A percentile compares a stretch with the other conserved stretches of the same genome.
Conservation (phyloP, 78 protist species). For the Emiliania huxleyi region DNA sequence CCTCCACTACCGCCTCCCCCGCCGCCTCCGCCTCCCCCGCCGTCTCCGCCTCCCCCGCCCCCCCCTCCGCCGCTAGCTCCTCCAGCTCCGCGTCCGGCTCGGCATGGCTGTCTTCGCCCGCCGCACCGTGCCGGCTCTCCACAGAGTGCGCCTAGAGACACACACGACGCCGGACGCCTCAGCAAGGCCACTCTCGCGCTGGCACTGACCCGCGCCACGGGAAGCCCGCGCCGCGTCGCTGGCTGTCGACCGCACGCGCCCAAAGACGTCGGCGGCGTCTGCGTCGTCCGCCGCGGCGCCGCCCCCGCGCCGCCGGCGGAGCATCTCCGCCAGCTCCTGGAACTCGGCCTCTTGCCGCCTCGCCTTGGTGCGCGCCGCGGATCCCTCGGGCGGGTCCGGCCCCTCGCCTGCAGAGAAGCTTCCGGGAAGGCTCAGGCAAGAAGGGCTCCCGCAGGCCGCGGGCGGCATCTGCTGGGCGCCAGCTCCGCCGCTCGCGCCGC, state of each 20-base stretch:
- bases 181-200: no score
- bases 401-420: no score
- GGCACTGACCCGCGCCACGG: no score
- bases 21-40: not conserved
- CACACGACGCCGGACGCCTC: no score
- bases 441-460: no score
- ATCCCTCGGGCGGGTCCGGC: not conserved
- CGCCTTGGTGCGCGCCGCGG: not conserved
- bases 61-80: not conserved
- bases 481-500: no score
- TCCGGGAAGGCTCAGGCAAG: no score
- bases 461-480: no score
- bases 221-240: not conserved
- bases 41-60: not conserved
- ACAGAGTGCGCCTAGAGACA: no score
- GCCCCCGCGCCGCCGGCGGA: not conserved
- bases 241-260: not conserved
- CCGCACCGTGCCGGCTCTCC: not conserved
- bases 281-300: not conserved
- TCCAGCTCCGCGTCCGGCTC: not conserved
- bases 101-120: not conserved
- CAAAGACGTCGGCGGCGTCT: not conserved
- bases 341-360: not conserved
- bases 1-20: not conserved
- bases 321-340: not conserved